Evolutionary conservation across 495 filamentous ascomycete genomes (phyloP).

Genomic region (Letharia columbiana): DNA sequence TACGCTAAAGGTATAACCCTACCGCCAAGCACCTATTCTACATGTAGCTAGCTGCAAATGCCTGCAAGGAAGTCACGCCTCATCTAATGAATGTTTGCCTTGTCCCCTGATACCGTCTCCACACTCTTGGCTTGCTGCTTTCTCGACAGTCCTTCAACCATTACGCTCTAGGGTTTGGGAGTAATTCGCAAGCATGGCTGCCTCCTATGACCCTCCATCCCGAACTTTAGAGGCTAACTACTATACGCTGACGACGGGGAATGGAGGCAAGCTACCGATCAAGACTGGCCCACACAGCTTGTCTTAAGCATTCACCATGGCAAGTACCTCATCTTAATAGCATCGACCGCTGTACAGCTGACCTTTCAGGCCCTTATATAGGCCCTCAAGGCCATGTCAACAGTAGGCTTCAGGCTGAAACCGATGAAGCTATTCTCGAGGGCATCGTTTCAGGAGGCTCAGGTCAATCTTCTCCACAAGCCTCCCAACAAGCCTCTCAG

Average conservation of each 20-base stretch:
- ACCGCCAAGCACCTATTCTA: no score
- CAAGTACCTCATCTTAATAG: background rate
- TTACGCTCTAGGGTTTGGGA: background rate
- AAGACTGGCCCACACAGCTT: conserved; percentile 3
- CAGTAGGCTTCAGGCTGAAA: background rate
- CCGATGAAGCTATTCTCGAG: background rate
- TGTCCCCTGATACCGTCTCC: no score
- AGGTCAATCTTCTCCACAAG: background rate
- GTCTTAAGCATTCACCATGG: conserved; percentile 5
- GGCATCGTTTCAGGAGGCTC: background rate
- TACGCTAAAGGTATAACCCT: no score
- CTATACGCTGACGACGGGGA: background rate
- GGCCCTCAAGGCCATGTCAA: background rate
- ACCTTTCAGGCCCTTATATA: background rate
- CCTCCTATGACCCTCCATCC: background rate
- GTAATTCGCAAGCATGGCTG: background rate
- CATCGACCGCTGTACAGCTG: background rate
- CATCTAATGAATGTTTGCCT: no score
- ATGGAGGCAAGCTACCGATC: conserved; percentile 1
- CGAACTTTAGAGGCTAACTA: background rate
- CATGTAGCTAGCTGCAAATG: no score
- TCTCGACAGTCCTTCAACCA: no score
- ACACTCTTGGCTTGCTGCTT: no score
- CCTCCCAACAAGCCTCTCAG: background rate
- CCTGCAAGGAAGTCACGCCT: no score